Percentiles rank a stretch among this genome's conserved stretches.
These are phyloP conservation scores for Xylaria sp. DNA, from an alignment of 2,329 filamentous ascomycete species.

Conservation along the genomic window DNA sequence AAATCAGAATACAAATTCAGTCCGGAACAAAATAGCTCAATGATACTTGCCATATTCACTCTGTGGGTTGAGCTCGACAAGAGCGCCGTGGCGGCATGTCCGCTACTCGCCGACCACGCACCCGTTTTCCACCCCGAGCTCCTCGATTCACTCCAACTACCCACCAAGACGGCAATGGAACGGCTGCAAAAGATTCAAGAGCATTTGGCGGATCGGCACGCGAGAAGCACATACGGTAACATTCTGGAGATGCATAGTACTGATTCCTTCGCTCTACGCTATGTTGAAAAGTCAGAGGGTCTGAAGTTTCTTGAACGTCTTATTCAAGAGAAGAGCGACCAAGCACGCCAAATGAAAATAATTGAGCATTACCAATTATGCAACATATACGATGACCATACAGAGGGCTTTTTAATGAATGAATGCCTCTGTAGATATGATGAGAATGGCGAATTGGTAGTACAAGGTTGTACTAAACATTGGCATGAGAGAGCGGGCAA, in stretches of 20 bases:
- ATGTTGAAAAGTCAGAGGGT: constrained; percentile 44
- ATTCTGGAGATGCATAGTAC: constrained; percentile 53
- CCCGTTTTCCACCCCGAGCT: constrained; percentile 56
- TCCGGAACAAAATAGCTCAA: constrained; percentile 55
- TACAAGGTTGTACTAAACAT: constrained; percentile 52
- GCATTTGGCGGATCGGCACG: constrained; percentile 51
- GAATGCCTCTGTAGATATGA: constrained; percentile 42
- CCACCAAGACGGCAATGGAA: constrained; percentile 52
- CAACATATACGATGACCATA: constrained; percentile 41
- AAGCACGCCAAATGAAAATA: constrained; percentile 22
- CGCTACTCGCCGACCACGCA: constrained; percentile 56
- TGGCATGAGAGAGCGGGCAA: constrained; percentile 43
- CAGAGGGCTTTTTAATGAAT: constrained; percentile 39
- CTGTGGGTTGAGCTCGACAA: constrained; percentile 64
- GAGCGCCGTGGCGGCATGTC: constrained; percentile 48
- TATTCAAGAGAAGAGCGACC: constrained; percentile 29
- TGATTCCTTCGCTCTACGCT: constrained; percentile 54
- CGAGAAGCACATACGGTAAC: constrained; percentile 37
- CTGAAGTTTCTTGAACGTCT: constrained; percentile 28
- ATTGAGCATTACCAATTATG: constrained; percentile 21
- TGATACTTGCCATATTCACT: constrained; percentile 60
- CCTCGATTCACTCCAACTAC: constrained; percentile 61
- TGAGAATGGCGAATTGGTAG: constrained; percentile 39
- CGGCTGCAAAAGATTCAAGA: constrained; percentile 56
- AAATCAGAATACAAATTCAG: constrained; percentile 49